These are phyloP conservation scores for Boletus fagicola DNA, from an alignment of 768 basidiomycete species.

Conservation along the genomic window DNA sequence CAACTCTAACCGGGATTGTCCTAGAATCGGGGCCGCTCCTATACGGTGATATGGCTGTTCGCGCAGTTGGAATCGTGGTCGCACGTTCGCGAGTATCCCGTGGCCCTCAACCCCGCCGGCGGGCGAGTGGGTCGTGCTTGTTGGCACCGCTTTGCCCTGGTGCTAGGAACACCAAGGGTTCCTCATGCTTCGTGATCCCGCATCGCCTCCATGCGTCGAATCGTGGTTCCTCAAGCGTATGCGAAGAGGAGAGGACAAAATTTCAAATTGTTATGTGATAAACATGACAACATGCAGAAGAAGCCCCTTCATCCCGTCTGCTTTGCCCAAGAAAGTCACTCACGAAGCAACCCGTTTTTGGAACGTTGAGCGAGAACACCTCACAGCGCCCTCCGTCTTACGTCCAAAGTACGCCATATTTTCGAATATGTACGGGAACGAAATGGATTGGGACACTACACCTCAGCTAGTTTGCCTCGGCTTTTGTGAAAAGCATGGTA, in stretches of 20 bases:
- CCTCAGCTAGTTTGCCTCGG: constrained; percentile 25
- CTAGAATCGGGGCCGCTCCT: too few species aligned
- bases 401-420: not conserved
- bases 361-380: not conserved
- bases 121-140: not conserved
- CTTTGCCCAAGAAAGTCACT: not conserved
- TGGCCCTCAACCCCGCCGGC: not conserved
- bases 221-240: not conserved
- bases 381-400: not conserved
- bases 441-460: not conserved
- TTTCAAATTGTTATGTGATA: not conserved
- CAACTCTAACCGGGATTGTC: too few species aligned
- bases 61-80: too few species aligned
- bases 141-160: not conserved
- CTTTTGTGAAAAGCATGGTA: not conserved
- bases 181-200: not conserved
- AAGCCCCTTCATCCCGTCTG: not conserved
- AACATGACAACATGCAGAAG: not conserved
- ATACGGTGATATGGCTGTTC: too few species aligned
- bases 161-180: not conserved
- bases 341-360: not conserved
- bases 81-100: not conserved
- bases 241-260: too few species aligned
- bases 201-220: not conserved
- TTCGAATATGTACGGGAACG: not conserved